Conservation (phyloP, 768 basidiomycete genomes). For the Lactarius akahatsu region DNA sequence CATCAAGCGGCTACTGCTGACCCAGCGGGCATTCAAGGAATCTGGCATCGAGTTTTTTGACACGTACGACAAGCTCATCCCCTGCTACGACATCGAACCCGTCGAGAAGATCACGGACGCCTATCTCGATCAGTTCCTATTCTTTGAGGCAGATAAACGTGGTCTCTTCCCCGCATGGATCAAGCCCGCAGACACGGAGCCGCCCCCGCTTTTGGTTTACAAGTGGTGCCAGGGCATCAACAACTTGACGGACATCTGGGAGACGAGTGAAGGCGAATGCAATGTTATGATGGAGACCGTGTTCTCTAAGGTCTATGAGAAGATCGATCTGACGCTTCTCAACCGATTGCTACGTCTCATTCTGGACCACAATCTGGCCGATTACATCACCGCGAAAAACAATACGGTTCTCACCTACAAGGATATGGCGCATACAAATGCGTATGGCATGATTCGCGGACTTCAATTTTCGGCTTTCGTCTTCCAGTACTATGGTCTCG, state of each 20-base stretch:
- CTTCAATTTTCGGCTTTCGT: conserved; percentile 98
- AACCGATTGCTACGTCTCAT: conserved; percentile 95
- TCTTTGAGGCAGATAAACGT: conserved; percentile 99
- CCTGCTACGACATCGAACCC: conserved; percentile 98
- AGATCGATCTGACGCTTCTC: conserved; percentile 94
- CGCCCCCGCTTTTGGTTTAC: conserved; percentile 94
- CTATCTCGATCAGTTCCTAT: conserved; percentile 97
- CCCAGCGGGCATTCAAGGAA: conserved; percentile 98
- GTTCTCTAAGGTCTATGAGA: conserved; percentile 96
- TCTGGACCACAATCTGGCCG: conserved; percentile 97
- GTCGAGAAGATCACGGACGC: conserved; percentile 99
- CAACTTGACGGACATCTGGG: conserved; percentile 98
- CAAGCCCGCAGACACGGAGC: conserved; percentile 95
- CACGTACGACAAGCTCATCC: conserved; percentile 97
- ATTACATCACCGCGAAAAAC: conserved; percentile 99
- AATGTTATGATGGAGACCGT: conserved; percentile 99
- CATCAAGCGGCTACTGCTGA: conserved; percentile 94
- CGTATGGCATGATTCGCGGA: conserved; percentile 94
- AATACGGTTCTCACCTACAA: conserved; percentile 95
- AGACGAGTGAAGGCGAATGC: conserved; percentile 96
- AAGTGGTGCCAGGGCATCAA: conserved; percentile 99
- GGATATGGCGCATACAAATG: conserved; percentile 98
- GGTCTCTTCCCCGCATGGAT: conserved; percentile 99
- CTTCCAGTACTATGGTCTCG: conserved; percentile 98
- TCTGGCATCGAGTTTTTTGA: conserved; percentile 96